Conservation (phyloP, 2,329 filamentous ascomycete genomes). For the Byssochlamys sp. region DNA sequence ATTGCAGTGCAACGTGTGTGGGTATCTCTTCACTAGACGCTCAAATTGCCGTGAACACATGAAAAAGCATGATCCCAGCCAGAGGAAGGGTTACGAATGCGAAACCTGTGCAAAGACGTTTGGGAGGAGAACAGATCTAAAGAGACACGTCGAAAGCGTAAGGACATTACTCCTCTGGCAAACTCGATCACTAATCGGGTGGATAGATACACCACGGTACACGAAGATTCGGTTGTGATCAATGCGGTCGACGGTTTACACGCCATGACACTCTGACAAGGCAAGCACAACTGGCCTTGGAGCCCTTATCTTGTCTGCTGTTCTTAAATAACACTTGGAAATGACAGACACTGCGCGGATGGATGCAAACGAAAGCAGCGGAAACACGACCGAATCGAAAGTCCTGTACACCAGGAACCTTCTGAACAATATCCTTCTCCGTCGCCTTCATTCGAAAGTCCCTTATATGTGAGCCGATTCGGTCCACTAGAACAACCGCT, state of each 20-base stretch:
- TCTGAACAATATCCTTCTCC: neutral
- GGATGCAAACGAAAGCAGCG: conserved; percentile 7
- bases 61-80: conserved; percentile 68
- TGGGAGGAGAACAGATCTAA: conserved; percentile 71
- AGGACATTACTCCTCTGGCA: conserved; percentile 24
- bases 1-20: conserved; percentile 65
- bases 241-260: conserved; percentile 63
- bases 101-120: conserved; percentile 64
- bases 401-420: neutral
- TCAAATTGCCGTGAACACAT: conserved; percentile 84
- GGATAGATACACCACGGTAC: conserved; percentile 63
- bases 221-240: conserved; percentile 59
- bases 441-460: neutral
- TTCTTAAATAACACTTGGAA: neutral
- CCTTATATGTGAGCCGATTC: neutral
- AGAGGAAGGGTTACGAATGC: conserved; percentile 63
- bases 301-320: neutral
- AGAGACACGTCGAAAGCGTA: conserved; percentile 46
- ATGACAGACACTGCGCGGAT: conserved; percentile 9
- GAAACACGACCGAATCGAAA: neutral
- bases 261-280: conserved; percentile 74
- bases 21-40: conserved; percentile 67
- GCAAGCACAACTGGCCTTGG: conserved; percentile 38
- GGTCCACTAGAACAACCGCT: neutral
- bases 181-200: conserved; percentile 35